Evolutionary conservation across 768 basidiomycete species (phyloP).

Genomic region (Cystofilobasidium bisporidii): DNA sequence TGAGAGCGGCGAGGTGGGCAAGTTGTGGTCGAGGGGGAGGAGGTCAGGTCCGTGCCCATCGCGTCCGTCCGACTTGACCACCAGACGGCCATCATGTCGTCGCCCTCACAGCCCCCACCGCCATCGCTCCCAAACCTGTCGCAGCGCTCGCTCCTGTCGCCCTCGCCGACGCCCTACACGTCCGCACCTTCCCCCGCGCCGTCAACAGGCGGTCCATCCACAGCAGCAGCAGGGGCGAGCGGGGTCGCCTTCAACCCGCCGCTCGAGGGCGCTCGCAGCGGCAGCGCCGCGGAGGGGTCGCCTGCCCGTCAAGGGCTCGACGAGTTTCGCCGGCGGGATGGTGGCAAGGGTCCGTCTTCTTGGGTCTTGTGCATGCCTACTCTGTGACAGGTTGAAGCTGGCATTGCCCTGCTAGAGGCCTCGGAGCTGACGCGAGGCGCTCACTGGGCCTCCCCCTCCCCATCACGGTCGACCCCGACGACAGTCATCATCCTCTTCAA

Average conservation of each 20-base stretch:
- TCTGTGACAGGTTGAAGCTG: too few relatives aligned
- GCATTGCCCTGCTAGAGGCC: background rate
- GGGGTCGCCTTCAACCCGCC: background rate
- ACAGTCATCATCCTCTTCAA: slow-evolving; percentile 91
- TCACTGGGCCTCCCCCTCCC: too few relatives aligned
- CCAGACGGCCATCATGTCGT: background rate
- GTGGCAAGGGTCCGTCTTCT: background rate
- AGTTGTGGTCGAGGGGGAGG: too few relatives aligned
- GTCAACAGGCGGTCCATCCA: too few relatives aligned
- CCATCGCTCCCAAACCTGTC: slow-evolving; percentile 3
- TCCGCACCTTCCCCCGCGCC: background rate
- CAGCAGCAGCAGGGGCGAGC: background rate
- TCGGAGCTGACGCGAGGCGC: background rate
- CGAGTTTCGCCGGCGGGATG: background rate
- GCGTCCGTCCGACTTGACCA: background rate
- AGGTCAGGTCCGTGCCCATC: too few relatives aligned
- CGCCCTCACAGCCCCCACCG: background rate
- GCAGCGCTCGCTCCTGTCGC: slow-evolving; percentile 26
- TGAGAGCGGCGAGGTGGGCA: too few relatives aligned
- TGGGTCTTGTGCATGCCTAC: too few relatives aligned
- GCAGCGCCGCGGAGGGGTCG: background rate
- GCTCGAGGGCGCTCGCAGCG: slow-evolving; percentile 1
- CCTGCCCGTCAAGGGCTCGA: background rate
- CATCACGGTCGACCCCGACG: too few relatives aligned
- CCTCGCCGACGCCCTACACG: slow-evolving; percentile 21